These are phyloP conservation scores for Oidiodendron maius DNA, from an alignment of 495 filamentous ascomycete genomes.

Conservation along the genomic window DNA sequence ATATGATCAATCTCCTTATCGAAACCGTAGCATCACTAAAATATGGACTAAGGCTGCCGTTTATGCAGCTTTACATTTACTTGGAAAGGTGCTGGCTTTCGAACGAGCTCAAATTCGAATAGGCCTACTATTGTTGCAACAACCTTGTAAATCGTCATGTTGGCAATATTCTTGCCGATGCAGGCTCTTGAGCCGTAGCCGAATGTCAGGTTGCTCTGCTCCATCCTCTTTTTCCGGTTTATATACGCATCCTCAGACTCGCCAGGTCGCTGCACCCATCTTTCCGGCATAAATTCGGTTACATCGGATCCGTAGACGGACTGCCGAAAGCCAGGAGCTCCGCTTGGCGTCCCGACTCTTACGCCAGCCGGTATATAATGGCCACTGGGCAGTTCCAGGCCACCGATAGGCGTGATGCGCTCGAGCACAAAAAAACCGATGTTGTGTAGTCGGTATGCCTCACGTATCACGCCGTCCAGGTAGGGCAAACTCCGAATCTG, in stretches of 20 bases:
- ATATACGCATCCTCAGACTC: not conserved
- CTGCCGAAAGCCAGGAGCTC: not conserved
- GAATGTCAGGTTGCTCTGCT: not conserved
- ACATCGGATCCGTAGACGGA: not conserved
- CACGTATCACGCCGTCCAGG: constrained; percentile 26
- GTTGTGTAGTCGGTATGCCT: constrained; percentile 27
- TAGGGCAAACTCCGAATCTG: constrained; percentile 35
- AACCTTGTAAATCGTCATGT: not conserved
- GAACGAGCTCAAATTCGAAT: too few relatives aligned
- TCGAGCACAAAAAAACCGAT: not conserved
- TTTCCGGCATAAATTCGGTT: not conserved
- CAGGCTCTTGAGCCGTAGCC: not conserved
- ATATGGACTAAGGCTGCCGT: too few relatives aligned
- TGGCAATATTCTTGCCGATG: not conserved
- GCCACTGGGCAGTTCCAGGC: not conserved
- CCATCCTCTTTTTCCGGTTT: not conserved
- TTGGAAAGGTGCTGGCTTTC: too few relatives aligned
- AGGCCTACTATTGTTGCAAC: not conserved
- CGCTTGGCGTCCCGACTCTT: not conserved
- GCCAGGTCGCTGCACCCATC: not conserved
- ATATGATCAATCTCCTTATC: too few relatives aligned
- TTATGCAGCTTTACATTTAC: too few relatives aligned
- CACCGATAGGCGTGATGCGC: not conserved
- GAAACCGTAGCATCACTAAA: too few relatives aligned
- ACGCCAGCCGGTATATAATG: not conserved